These are phyloP conservation scores for Desmodesmus armatus DNA, from an alignment of 139 green algal genomes.

Conservation along the genomic window DNA sequence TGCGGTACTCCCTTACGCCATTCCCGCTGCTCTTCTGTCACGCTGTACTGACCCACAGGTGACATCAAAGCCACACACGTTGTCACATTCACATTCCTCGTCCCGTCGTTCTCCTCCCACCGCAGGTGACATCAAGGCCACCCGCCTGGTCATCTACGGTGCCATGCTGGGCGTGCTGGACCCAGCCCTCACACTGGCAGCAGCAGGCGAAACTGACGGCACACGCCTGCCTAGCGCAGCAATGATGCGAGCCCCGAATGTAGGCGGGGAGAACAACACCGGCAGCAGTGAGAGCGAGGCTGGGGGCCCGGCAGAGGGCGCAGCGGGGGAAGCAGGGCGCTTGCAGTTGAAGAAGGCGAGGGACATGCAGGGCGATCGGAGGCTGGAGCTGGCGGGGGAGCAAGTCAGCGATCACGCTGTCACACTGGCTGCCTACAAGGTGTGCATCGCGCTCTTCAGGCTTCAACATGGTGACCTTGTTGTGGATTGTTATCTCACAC, in stretches of 20 bases:
- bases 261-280: background rate
- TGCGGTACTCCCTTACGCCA: too few species aligned
- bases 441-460: too few species aligned
- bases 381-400: background rate
- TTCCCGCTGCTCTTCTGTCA: too few species aligned
- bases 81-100: background rate
- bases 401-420: background rate
- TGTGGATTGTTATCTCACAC: too few species aligned
- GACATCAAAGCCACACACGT: too few species aligned
- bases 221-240: constrained; percentile 7
- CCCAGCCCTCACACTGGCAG: constrained; percentile 25
- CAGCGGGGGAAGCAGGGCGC: background rate
- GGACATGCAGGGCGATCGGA: background rate
- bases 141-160: constrained; percentile 31
- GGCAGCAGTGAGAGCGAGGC: background rate
- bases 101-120: background rate
- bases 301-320: too few species aligned
- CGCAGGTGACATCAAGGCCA: constrained; percentile 10
- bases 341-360: background rate
- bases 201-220: constrained; percentile 2
- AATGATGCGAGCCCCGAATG: background rate
- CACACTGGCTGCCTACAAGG: background rate
- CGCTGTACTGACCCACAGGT: too few species aligned
- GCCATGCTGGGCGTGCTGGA: constrained; percentile 34
- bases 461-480: too few species aligned